Base-by-base conservation (phyloP, 1,284 basidiomycete species). In the Anthracocystis setariae region DNA sequence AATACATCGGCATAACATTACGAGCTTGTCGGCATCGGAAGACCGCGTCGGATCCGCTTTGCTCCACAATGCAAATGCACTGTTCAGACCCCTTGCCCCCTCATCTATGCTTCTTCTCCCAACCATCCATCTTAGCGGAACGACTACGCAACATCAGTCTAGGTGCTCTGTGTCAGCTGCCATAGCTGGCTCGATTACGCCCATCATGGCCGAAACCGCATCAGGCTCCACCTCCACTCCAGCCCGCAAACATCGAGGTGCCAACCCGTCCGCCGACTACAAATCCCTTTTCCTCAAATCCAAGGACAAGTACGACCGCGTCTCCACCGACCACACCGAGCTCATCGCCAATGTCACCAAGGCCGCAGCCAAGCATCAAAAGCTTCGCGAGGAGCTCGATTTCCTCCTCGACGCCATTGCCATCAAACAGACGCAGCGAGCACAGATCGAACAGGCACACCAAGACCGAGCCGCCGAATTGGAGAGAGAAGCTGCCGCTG, bases 251-350 rank as follows among this genome's bases (percentile, higher is more conserved):
- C 46, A 53, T 29, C 63, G 69, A 21, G 70, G 70, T n/a, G 64
- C 65, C 45, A 73, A 73, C 43, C 71, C 71, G 2, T 53, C 53
- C 46, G 49, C 61, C 29, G 62, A 73, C 55, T 73, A 73, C 61
- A 73, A 73, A 39, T 53, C 63, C 29, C 65, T 64, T 53, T 73
- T 69, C 50, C 65, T 64, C 55, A 73, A 69, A 51, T 69, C 49
- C 71, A 73, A 73, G 49, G 71, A 73, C 55, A 73, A 73, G 54
- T 73, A 53, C 62, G 65, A 73, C 37, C 65, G 71, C 39, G 71
- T 69, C 56, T 65, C 65, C 24, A 46, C 53, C 42, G 71, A 73
- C 27, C 71, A 73, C 39, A 59, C 65, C 29, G 71, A 73, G 3
- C 49, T 73, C 45, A 40, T 58, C 10, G 25, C 51, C 51, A 73